Evolutionary conservation across 2,329 filamentous ascomycete genomes (phyloP).

Genomic region (Colletotrichum orchidophilum): DNA sequence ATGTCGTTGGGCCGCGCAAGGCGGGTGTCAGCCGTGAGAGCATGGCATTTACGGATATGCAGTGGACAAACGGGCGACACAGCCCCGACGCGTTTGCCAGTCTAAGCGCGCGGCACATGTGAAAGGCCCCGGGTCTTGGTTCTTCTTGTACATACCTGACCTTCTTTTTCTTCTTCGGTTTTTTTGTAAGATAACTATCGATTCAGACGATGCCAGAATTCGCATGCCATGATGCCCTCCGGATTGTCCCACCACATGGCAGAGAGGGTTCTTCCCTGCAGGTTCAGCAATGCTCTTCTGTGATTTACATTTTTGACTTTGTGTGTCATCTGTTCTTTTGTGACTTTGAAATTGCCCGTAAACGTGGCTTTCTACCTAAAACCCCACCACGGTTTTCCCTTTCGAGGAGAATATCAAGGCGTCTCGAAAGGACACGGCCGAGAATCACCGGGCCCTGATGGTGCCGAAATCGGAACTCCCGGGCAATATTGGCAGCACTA

Average conservation of each 20-base stretch:
- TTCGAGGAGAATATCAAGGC: too few relatives aligned
- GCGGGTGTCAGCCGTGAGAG: slow-evolving; percentile 74
- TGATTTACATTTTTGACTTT: not conserved
- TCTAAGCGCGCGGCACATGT: slow-evolving; percentile 69
- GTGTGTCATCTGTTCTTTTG: not conserved
- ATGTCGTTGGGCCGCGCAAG: slow-evolving; percentile 36
- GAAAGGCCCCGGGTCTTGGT: slow-evolving; percentile 24
- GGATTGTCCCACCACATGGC: slow-evolving; percentile 7
- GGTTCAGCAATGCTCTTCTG: not conserved
- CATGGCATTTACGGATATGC: slow-evolving; percentile 71
- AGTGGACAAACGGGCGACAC: slow-evolving; percentile 75
- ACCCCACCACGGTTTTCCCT: too few relatives aligned
- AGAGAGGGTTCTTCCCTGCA: not conserved
- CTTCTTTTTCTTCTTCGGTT: not conserved
- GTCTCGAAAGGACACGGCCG: not conserved
- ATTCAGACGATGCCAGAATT: not conserved
- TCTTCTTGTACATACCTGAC: slow-evolving; percentile 25
- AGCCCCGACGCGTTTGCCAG: slow-evolving; percentile 84
- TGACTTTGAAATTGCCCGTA: not conserved
- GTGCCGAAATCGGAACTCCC: slow-evolving; percentile 8
- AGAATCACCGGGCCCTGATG: not conserved
- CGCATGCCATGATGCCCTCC: not conserved
- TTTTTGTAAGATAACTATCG: slow-evolving; percentile 19
- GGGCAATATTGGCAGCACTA: slow-evolving; percentile 8
- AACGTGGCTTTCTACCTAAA: not conserved